These are phyloP conservation scores for Annona squamosa DNA, from an alignment of 164 flowering plant genomes.

Conservation along the genomic window DNA sequence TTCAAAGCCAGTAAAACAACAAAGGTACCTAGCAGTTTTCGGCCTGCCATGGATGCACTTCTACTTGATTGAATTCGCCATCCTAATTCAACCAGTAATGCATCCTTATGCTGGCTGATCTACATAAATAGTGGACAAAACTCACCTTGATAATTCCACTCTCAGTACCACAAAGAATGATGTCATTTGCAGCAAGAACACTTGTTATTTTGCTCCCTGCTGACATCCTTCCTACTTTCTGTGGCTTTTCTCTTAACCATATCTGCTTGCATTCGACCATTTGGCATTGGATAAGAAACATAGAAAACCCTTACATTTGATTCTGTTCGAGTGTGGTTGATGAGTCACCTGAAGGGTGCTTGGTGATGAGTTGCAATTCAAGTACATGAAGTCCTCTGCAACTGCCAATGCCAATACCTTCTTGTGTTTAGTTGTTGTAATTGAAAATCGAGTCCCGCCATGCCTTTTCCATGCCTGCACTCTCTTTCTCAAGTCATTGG, in stretches of 20 bases:
- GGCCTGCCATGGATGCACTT: neutral
- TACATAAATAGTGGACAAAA: neutral
- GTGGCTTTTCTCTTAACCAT: constrained; percentile 64
- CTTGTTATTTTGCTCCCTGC: constrained; percentile 81
- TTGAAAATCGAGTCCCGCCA: constrained; percentile 33
- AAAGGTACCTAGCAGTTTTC: neutral
- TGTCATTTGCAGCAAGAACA: constrained; percentile 64
- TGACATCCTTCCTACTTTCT: constrained; percentile 64
- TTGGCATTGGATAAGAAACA: neutral
- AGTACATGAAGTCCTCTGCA: constrained; percentile 77
- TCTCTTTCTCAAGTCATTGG: constrained; percentile 3
- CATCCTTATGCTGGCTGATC: neutral
- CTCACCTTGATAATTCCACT: constrained; percentile 65
- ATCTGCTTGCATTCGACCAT: constrained; percentile 30
- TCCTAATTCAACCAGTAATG: neutral
- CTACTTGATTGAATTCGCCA: neutral
- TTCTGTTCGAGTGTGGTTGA: neutral
- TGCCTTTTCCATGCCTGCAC: constrained; percentile 58
- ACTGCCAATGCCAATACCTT: constrained; percentile 47
- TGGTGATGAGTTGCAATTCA: constrained; percentile 49
- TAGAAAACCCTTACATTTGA: neutral
- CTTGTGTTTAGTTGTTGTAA: constrained; percentile 33
- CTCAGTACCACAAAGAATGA: constrained; percentile 69
- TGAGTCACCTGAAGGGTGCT: constrained; percentile 43
- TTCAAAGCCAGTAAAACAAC: neutral